Evolutionary conservation across 2,329 filamentous ascomycete species (phyloP).

Genomic region (Zymoseptoria brevis): DNA sequence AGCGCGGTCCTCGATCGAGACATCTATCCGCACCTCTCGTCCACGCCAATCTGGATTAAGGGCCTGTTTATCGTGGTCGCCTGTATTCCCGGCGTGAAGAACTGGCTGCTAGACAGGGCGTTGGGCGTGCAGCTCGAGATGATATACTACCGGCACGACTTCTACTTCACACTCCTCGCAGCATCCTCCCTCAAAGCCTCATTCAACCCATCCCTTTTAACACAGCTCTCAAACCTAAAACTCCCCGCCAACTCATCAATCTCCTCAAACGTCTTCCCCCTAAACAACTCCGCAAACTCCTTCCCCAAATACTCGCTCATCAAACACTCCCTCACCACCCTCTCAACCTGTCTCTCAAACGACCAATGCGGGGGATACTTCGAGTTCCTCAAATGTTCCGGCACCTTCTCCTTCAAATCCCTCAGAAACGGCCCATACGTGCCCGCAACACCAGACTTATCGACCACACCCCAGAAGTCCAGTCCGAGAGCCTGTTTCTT

Average conservation of each 20-base stretch:
- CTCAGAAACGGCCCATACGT: slow-evolving; percentile 30
- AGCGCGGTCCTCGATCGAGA: too few species aligned
- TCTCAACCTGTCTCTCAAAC: slow-evolving; percentile 27
- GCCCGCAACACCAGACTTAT: slow-evolving; percentile 35
- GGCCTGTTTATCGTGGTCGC: too few species aligned
- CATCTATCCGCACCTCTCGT: too few species aligned
- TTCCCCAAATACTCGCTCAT: slow-evolving; percentile 45
- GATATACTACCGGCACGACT: too few species aligned
- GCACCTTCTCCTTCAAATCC: slow-evolving; percentile 25
- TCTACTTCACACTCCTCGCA: slow-evolving; percentile 15
- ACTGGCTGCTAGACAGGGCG: too few species aligned
- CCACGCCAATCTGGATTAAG: too few species aligned
- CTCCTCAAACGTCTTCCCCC: slow-evolving; percentile 44
- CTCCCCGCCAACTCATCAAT: slow-evolving; percentile 48
- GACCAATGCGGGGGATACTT: slow-evolving; percentile 28
- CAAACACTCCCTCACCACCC: slow-evolving; percentile 41
- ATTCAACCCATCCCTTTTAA: slow-evolving; percentile 46
- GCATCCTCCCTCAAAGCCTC: slow-evolving; percentile 45
- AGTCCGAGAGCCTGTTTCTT: slow-evolving; percentile 49
- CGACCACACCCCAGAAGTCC: slow-evolving; percentile 48
- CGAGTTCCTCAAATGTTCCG: slow-evolving; percentile 20
- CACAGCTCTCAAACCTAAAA: slow-evolving; percentile 49
- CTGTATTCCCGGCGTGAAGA: too few species aligned
- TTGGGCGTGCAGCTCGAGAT: too few species aligned
- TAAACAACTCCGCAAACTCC: slow-evolving; percentile 51